Conservation (phyloP, 441 rosid species). For the Gossypium schwendimanii region DNA sequence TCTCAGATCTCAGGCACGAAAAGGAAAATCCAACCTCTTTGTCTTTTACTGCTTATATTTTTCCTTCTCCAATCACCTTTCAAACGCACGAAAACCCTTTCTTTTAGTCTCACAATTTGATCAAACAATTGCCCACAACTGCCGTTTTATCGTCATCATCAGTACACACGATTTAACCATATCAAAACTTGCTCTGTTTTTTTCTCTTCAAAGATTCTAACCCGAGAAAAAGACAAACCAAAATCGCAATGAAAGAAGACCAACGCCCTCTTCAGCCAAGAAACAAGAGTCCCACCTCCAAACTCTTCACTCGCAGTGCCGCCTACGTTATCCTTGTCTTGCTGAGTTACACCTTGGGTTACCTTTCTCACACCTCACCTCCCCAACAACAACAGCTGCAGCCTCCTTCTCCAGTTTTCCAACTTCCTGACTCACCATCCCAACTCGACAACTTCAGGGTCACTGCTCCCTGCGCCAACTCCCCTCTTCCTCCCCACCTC, state of each 20-base stretch:
- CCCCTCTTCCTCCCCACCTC: conserved; percentile 28
- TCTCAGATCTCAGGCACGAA: neutral
- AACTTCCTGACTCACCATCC: neutral
- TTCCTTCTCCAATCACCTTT: neutral
- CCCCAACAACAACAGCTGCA: neutral
- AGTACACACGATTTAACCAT: neutral
- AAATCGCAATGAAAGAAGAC: conserved; percentile 42
- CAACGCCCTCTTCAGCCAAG: conserved; percentile 16
- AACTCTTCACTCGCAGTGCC: conserved; percentile 19
- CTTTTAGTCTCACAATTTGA: neutral
- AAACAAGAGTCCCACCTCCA: conserved; percentile 8
- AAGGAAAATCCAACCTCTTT: neutral
- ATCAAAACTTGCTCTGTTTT: neutral
- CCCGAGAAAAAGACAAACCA: neutral
- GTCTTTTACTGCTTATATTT: neutral
- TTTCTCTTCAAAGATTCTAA: neutral
- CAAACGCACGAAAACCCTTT: neutral
- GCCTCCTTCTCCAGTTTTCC: neutral
- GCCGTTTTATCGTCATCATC: neutral
- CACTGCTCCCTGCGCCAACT: conserved; percentile 37
- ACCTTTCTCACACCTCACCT: conserved; percentile 19
- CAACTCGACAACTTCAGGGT: conserved; percentile 48
- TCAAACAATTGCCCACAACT: neutral
- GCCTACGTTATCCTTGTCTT: conserved; percentile 31
- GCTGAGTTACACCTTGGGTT: conserved; percentile 44